Percentiles rank a stretch among this genome's conserved stretches.
Conservation (phyloP, 2,329 filamentous ascomycete genomes). For the Aspergillus ochraceoroseus region DNA sequence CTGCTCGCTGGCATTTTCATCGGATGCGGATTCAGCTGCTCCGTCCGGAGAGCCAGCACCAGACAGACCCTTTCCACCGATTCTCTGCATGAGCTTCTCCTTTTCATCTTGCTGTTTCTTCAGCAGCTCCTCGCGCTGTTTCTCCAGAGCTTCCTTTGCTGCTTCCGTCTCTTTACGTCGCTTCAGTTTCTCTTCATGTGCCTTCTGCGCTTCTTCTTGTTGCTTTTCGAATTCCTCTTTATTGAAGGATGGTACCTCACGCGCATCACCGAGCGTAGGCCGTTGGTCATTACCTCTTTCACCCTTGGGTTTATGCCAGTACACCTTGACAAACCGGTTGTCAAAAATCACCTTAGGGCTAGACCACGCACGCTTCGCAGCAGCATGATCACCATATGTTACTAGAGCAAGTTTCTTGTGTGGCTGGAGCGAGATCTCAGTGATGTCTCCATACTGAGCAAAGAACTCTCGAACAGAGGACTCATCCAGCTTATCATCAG, state of each 20-base stretch:
- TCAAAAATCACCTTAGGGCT: conserved; percentile 61
- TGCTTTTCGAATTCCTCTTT: conserved; percentile 51
- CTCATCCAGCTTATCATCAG: conserved; percentile 54
- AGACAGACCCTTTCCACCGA: conserved; percentile 46
- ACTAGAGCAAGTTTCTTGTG: conserved; percentile 53
- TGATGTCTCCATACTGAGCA: conserved; percentile 53
- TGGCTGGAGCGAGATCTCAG: conserved; percentile 52
- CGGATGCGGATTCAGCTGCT: conserved; percentile 21
- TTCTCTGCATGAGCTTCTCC: conserved; percentile 46
- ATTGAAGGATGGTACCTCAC: conserved; percentile 48
- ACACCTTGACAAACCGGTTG: conserved; percentile 61
- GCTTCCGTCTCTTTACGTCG: conserved; percentile 51
- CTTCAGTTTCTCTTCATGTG: conserved; percentile 51
- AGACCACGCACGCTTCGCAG: conserved; percentile 53
- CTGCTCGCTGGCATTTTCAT: conserved; percentile 43
- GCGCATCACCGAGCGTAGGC: conserved; percentile 20
- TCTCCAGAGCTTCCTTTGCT: conserved; percentile 50
- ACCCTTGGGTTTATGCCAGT: conserved; percentile 52
- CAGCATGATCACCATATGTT: conserved; percentile 49
- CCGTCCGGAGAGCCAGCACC: conserved; percentile 28
- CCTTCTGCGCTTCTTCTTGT: conserved; percentile 54
- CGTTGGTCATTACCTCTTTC: conserved; percentile 31
- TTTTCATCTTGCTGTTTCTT: conserved; percentile 55
- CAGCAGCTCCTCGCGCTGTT: conserved; percentile 48
- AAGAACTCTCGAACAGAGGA: conserved; percentile 54